Base-by-base conservation (phyloP, 2,329 filamentous ascomycete species). In the Metarhizium robertsii region DNA sequence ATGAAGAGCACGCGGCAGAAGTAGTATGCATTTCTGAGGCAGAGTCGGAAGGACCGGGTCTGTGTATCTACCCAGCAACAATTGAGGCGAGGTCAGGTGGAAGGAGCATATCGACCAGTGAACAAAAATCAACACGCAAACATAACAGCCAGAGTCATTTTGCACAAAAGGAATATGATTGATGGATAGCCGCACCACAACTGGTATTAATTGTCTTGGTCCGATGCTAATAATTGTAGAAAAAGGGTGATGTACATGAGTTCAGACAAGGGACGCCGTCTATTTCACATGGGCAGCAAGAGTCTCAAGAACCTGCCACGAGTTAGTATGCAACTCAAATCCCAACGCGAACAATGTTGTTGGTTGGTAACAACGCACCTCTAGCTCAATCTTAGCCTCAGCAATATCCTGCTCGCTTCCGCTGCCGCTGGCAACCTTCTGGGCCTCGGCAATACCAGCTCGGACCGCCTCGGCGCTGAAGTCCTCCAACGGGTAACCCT, bases 311-410 rank as follows among this genome's bases (percentile, higher is more conserved):
- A 92, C 87, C 88, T 92, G 52, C 34, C 47, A 50, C 8, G 16
- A 6, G 52, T 54, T 18, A 57, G 53, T 34, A 53, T 36, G 16
- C 11, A 6, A 18, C 32, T 38, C 18, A 20, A 34, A n/a, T 34
- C 4, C 34, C 38, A 25, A 48, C 14, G 7, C 10, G 7, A 25
- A 11, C 25, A 7, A 32, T 46, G 29, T 13, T n/a, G 1, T n/a
- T 25, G 25, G 25, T 11, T 25, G 4, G 6, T 4, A 20, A 47
- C 20, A 18, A 65, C 68, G 29, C 59, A 96, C 92, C 90, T 99
- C 94, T 65, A 99, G 78, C 83, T 97, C 92, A 73, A 99, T 92
- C 85, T 96, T 97, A 64, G 94, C 94, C 85, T 99, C 94, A 62
- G 92, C 92, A 76, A 97, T 89, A 70, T 97, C 94, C 78, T 91